phyloP scores from a whole-genome alignment of 306 rosid species.

The Purshia tridentata region DNA sequence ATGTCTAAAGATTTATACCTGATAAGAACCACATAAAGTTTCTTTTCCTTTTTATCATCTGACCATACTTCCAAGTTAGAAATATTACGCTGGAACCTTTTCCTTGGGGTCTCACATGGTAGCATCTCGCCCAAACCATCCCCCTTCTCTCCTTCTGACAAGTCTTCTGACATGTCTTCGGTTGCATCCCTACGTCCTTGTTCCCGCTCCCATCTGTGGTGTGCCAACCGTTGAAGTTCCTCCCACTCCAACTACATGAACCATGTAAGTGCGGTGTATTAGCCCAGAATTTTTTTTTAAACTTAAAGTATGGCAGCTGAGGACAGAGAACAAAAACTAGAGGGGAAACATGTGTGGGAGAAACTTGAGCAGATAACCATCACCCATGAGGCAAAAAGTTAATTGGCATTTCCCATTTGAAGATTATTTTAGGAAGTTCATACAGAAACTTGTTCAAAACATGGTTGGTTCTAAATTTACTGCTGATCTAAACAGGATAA shows the following conservation, averaged over 20 bases:
- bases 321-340: background rate
- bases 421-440: background rate
- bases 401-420: background rate
- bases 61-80: slow-evolving; percentile 84
- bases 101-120: slow-evolving; percentile 51
- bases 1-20: slow-evolving; percentile 41
- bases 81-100: slow-evolving; percentile 43
- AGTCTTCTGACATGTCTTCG: slow-evolving; percentile 85
- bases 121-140: slow-evolving; percentile 49
- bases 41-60: slow-evolving; percentile 81
- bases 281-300: slow-evolving; percentile 16
- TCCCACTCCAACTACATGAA: slow-evolving; percentile 75
- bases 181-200: slow-evolving; percentile 75
- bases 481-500: background rate
- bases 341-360: background rate
- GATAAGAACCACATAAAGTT: slow-evolving; percentile 71
- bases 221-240: slow-evolving; percentile 55
- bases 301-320: background rate
- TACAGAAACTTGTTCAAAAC: background rate
- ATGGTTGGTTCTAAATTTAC: background rate
- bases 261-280: slow-evolving; percentile 12
- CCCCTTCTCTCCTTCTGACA: slow-evolving; percentile 87
- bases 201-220: slow-evolving; percentile 81
- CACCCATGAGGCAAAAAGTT: background rate
- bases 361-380: background rate